Conservation (phyloP, 2,329 filamentous ascomycete genomes). For the Diplodia sapinea region DNA sequence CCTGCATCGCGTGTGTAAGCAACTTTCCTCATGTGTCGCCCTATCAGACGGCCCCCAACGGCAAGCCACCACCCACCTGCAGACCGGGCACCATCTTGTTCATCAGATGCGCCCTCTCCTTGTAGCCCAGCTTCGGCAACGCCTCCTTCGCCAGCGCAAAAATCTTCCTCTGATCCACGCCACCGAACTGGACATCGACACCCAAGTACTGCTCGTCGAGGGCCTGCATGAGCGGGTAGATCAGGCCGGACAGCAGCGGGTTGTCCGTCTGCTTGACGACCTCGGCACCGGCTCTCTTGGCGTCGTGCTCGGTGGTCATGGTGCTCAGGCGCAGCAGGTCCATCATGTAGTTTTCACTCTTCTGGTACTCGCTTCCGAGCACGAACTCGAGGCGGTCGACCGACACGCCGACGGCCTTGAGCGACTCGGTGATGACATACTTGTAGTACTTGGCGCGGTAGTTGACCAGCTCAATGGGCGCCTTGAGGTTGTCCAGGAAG, state of each 20-base stretch:
- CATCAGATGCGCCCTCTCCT: slow-evolving; percentile 73
- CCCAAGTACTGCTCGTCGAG: slow-evolving; percentile 84
- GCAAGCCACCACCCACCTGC: slow-evolving; percentile 78
- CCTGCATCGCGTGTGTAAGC: slow-evolving; percentile 61
- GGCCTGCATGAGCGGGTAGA: slow-evolving; percentile 88
- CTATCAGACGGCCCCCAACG: slow-evolving; percentile 75
- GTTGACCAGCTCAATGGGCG: slow-evolving; percentile 85
- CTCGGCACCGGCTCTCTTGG: slow-evolving; percentile 89
- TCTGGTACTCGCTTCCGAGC: slow-evolving; percentile 83
- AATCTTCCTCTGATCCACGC: slow-evolving; percentile 82
- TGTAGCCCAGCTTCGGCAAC: slow-evolving; percentile 84
- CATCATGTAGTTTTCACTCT: slow-evolving; percentile 73
- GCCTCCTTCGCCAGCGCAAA: slow-evolving; percentile 85
- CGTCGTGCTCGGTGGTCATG: slow-evolving; percentile 76
- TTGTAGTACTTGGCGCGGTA: slow-evolving; percentile 84
- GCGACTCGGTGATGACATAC: slow-evolving; percentile 73
- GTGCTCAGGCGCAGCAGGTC: slow-evolving; percentile 80
- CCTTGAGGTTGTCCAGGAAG: slow-evolving; percentile 83
- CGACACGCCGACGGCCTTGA: slow-evolving; percentile 78
- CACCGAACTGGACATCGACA: slow-evolving; percentile 85
- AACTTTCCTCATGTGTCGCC: slow-evolving; percentile 66
- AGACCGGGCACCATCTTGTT: slow-evolving; percentile 91
- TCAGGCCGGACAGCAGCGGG: slow-evolving; percentile 72
- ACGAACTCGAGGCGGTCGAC: slow-evolving; percentile 83
- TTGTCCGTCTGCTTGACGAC: slow-evolving; percentile 91